Percentiles rank a stretch among this genome's conserved stretches.
Conservation (phyloP, 192 early-diverging fungal genomes). For the Rhizophlyctis rosea region DNA sequence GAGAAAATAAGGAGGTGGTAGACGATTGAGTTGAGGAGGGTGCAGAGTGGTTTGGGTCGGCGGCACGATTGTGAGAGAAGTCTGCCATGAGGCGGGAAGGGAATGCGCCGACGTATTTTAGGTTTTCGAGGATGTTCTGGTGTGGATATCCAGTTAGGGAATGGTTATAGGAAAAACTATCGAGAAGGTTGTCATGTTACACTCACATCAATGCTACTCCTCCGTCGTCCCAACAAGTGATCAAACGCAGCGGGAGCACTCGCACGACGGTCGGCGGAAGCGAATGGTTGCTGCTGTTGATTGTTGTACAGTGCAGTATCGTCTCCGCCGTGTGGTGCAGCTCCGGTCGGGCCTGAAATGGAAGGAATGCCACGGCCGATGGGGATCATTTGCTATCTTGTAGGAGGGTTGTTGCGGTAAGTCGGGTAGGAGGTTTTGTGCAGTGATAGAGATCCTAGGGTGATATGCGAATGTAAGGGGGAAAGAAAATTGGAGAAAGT, state of each 20-base stretch:
- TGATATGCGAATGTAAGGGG: no score
- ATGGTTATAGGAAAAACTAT: no score
- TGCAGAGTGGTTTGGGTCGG: neutral
- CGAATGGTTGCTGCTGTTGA: conserved; percentile 8
- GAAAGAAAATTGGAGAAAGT: no score
- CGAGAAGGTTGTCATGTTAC: no score
- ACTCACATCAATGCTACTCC: neutral
- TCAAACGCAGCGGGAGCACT: conserved; percentile 14
- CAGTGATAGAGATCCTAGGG: no score
- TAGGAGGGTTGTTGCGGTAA: no score
- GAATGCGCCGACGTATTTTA: conserved; percentile 18
- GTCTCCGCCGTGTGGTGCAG: neutral
- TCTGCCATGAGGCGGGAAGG: conserved; percentile 14
- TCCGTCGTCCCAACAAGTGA: neutral
- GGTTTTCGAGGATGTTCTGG: conserved; percentile 19
- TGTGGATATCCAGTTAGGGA: neutral
- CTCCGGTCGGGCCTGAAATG: conserved; percentile 4
- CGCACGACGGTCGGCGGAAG: conserved; percentile 13
- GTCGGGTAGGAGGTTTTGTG: no score
- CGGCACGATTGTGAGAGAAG: conserved; percentile 9
- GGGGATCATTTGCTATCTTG: conserved; percentile 28
- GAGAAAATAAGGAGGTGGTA: neutral
- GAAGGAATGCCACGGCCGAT: conserved; percentile 23
- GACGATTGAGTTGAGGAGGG: neutral
- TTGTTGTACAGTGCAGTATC: neutral